These are phyloP conservation scores for Delonix regia DNA, from an alignment of 306 rosid genomes.

Conservation along the genomic window DNA sequence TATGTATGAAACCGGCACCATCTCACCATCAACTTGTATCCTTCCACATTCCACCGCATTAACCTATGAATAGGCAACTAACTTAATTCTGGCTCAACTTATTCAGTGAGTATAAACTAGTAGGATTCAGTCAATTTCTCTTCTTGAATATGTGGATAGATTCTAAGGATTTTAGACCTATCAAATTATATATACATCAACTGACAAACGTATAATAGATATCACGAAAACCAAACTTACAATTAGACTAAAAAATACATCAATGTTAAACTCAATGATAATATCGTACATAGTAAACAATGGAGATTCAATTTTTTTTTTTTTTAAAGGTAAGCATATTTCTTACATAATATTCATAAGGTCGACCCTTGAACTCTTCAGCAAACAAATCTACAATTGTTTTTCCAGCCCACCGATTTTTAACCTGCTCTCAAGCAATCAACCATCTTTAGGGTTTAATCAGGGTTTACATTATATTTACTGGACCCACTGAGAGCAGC, in stretches of 20 bases:
- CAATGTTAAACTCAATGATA: neutral
- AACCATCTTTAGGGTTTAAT: constrained; percentile 40
- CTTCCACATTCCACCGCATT: constrained; percentile 30
- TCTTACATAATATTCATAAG: constrained; percentile 81
- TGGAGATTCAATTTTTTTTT: neutral
- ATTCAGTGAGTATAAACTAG: neutral
- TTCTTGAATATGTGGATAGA: neutral
- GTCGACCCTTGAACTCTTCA: constrained; percentile 90
- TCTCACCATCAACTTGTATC: constrained; percentile 32
- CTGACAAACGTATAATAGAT: neutral
- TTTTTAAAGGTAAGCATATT: neutral
- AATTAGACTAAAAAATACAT: neutral
- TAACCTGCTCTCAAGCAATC: constrained; percentile 59
- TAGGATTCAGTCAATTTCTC: neutral
- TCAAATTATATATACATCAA: neutral
- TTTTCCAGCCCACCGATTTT: constrained; percentile 94
- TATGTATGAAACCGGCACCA: constrained; percentile 24
- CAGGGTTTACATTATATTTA: constrained; percentile 25
- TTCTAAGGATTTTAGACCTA: constrained; percentile 1
- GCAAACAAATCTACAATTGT: constrained; percentile 84
- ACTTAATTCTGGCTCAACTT: neutral
- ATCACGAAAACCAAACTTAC: neutral
- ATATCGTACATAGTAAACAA: neutral
- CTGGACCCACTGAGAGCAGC: neutral
- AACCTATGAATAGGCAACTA: constrained; percentile 3